These are phyloP conservation scores for Clavaria fumosa DNA, from an alignment of 768 basidiomycete species.

Conservation along the genomic window DNA sequence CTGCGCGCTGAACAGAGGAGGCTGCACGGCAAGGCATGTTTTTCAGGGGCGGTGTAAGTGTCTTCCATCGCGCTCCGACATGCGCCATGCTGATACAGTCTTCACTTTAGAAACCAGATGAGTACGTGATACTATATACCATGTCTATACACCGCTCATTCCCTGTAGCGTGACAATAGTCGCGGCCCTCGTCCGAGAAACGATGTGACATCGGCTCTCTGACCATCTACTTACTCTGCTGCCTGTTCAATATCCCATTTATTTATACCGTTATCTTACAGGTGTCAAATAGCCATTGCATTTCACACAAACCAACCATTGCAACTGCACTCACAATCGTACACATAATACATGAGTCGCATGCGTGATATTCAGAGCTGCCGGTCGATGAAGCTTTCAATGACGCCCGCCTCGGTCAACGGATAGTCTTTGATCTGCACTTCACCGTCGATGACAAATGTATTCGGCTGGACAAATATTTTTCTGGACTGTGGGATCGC, in stretches of 20 bases:
- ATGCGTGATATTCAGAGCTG: too few species aligned
- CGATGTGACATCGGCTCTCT: conserved; percentile 9
- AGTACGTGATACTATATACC: conserved; percentile 33
- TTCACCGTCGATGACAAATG: conserved; percentile 47
- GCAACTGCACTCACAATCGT: too few species aligned
- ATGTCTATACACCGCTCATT: conserved; percentile 7
- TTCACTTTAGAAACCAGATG: conserved; percentile 53
- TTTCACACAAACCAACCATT: background rate
- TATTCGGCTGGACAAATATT: conserved; percentile 75
- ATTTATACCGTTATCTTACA: too few species aligned
- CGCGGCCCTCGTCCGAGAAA: conserved; percentile 54
- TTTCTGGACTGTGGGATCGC: conserved; percentile 56
- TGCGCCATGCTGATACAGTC: conserved; percentile 4
- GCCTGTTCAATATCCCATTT: background rate
- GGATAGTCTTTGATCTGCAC: conserved; percentile 72
- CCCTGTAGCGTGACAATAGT: conserved; percentile 49
- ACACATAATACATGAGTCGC: too few species aligned
- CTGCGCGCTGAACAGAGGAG: conserved; percentile 27
- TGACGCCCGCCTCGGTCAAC: conserved; percentile 52
- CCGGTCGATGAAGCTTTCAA: conserved; percentile 73
- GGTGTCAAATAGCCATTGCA: background rate
- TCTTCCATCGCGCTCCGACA: conserved; percentile 2
- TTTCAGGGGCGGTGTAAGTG: conserved; percentile 60
- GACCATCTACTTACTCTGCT: background rate
- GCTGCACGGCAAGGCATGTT: conserved; percentile 50